Evolutionary conservation across 345 rosid species (phyloP).

Genomic region (Bruguiera parviflora): DNA sequence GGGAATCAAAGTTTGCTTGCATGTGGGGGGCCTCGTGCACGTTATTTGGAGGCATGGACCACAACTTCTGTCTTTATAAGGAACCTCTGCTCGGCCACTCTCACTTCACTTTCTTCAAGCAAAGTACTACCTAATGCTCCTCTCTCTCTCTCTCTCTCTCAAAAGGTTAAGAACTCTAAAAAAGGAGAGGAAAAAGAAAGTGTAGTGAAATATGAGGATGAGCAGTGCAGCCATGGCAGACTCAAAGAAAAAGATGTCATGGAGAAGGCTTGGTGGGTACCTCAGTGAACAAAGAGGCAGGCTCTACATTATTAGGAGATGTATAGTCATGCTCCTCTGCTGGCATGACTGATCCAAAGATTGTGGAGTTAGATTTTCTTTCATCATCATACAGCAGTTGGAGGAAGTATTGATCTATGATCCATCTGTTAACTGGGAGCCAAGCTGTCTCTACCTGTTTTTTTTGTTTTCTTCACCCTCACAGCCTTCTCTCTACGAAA

Average conservation of each 20-base stretch:
- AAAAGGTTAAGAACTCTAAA: neutral
- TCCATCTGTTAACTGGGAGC: neutral
- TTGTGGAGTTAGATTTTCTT: neutral
- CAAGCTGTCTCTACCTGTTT: neutral
- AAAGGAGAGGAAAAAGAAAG: neutral
- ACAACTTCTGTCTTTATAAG: conserved; percentile 21
- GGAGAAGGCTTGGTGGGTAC: conserved; percentile 65
- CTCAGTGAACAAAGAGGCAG: conserved; percentile 67
- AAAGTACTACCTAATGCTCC: neutral
- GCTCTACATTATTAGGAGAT: conserved; percentile 69
- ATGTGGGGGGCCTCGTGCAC: neutral
- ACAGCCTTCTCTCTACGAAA: too few relatives aligned
- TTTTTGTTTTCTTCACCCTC: too few relatives aligned
- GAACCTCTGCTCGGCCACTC: neutral
- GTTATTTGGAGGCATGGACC: conserved; percentile 22
- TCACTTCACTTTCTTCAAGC: neutral
- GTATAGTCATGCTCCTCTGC: conserved; percentile 78
- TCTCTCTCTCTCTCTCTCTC: neutral
- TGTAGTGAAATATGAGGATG: conserved; percentile 12
- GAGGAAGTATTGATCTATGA: neutral
- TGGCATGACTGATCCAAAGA: conserved; percentile 53
- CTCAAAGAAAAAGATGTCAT: conserved; percentile 46
- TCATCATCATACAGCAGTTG: neutral
- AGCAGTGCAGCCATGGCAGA: conserved; percentile 25
- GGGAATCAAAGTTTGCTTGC: neutral